Conservation (phyloP, 805 yeast species). For the Cyberlindnera americana region DNA sequence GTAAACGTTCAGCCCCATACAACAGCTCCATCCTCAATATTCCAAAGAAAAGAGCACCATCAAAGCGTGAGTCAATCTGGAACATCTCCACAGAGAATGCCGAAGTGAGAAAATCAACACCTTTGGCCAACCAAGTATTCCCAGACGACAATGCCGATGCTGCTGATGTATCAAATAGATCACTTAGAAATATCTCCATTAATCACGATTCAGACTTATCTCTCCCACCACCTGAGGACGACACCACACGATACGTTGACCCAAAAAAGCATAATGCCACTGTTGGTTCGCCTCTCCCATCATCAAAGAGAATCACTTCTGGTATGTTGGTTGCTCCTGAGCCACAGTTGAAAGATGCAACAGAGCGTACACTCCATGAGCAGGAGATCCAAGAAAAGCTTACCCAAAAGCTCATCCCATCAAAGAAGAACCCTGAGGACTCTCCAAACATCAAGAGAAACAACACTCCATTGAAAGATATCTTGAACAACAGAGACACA, state of each 20-base stretch:
- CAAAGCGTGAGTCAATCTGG: slow-evolving; percentile 17
- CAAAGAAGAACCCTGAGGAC: slow-evolving; percentile 14
- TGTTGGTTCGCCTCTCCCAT: slow-evolving; percentile 22
- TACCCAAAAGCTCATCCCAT: slow-evolving; percentile 22
- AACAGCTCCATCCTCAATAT: slow-evolving; percentile 21
- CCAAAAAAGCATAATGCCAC: slow-evolving; percentile 23
- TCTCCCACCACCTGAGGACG: slow-evolving; percentile 27
- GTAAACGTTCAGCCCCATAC: slow-evolving; percentile 26
- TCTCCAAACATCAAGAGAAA: slow-evolving; percentile 3
- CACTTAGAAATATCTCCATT: slow-evolving; percentile 26
- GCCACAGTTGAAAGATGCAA: slow-evolving; percentile 39
- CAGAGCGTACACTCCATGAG: slow-evolving; percentile 36
- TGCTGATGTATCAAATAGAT: slow-evolving; percentile 16
- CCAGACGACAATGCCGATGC: slow-evolving; percentile 24
- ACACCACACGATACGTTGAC: slow-evolving; percentile 19
- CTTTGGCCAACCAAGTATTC: slow-evolving; percentile 37
- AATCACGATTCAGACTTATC: slow-evolving; percentile 33
- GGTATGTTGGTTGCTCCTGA: slow-evolving; percentile 43
- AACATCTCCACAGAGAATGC: slow-evolving; percentile 6
- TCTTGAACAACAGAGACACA: slow-evolving; percentile 2
- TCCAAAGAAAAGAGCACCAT: slow-evolving; percentile 27
- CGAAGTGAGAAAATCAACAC: slow-evolving; percentile 35
- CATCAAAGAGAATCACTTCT: slow-evolving; percentile 37
- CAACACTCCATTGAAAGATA: slow-evolving; percentile 6
- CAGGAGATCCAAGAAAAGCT: slow-evolving; percentile 31